Evolutionary conservation across 768 basidiomycete species (phyloP).

Genomic region (Astraeus odoratus): DNA sequence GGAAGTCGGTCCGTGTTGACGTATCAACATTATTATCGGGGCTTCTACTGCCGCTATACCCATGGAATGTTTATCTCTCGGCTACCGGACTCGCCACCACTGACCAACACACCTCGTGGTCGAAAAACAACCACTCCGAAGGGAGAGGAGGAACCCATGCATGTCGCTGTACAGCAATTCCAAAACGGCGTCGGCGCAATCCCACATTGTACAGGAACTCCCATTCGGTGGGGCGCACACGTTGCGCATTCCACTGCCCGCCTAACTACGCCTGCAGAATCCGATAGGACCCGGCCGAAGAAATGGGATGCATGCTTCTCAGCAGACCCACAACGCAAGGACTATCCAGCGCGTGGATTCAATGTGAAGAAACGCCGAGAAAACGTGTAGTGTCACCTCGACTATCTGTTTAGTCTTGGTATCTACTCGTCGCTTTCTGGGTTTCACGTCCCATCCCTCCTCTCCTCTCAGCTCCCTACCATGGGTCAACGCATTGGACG

Average conservation of each 20-base stretch:
- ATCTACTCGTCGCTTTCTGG: slow-evolving; percentile 13
- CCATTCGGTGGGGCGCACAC: no score
- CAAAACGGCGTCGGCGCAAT: background rate
- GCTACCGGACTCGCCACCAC: no score
- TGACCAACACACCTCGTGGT: no score
- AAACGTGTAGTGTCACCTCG: slow-evolving; percentile 22
- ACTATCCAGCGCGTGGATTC: slow-evolving; percentile 16
- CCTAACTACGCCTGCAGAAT: slow-evolving; percentile 10
- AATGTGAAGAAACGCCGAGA: slow-evolving; percentile 23
- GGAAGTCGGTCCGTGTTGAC: background rate
- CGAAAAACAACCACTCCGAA: no score
- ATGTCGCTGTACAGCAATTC: background rate
- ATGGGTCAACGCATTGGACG: slow-evolving; percentile 26
- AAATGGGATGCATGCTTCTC: slow-evolving; percentile 20
- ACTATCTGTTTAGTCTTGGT: slow-evolving; percentile 18
- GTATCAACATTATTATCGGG: no score
- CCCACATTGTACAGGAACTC: no score
- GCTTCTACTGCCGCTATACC: background rate
- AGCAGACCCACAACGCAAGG: slow-evolving; percentile 22
- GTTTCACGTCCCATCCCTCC: slow-evolving; percentile 1
- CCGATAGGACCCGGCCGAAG: slow-evolving; percentile 9
- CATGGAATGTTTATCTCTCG: no score
- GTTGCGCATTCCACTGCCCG: background rate
- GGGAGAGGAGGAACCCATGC: no score
- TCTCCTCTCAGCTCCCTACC: slow-evolving; percentile 10